A percentile compares a stretch with the other conserved stretches of the same genome.
Evolutionary conservation across 306 rosid species (phyloP).

Genomic region (Spatholobus suberectus): DNA sequence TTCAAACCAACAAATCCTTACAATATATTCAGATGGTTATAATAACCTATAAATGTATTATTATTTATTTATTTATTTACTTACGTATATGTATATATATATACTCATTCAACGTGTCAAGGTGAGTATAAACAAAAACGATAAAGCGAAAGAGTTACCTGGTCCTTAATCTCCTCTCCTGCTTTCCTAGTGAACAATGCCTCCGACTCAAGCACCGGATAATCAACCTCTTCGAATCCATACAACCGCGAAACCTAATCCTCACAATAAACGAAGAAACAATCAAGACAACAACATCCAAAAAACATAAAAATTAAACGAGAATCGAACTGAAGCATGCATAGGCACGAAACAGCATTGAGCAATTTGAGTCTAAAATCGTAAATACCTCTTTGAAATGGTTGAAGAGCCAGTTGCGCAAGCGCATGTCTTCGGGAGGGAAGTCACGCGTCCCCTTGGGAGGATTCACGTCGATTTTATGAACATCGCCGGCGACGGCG

Average conservation of each 20-base stretch:
- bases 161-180: constrained; percentile 96
- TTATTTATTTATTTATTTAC: too few species aligned
- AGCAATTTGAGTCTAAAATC: neutral
- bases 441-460: constrained; percentile 95
- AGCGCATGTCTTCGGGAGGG: constrained; percentile 75
- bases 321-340: constrained; percentile 6
- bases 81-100: neutral
- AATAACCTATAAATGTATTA: neutral
- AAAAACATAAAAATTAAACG: too few species aligned
- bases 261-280: neutral
- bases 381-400: constrained; percentile 74
- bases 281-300: neutral
- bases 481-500: constrained; percentile 50
- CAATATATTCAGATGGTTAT: neutral
- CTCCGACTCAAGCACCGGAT: constrained; percentile 92
- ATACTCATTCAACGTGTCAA: neutral
- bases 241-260: constrained; percentile 70
- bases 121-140: neutral
- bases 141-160: constrained; percentile 55
- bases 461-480: constrained; percentile 83
- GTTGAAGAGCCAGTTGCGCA: constrained; percentile 86
- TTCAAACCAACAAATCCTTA: neutral
- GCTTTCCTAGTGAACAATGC: constrained; percentile 89
- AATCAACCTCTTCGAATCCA: constrained; percentile 95
- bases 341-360: neutral